Evolutionary conservation across 2,329 filamentous ascomycete species (phyloP), one percentile per base, ranked within the genome.

Genomic region (Fusarium sp.): DNA sequence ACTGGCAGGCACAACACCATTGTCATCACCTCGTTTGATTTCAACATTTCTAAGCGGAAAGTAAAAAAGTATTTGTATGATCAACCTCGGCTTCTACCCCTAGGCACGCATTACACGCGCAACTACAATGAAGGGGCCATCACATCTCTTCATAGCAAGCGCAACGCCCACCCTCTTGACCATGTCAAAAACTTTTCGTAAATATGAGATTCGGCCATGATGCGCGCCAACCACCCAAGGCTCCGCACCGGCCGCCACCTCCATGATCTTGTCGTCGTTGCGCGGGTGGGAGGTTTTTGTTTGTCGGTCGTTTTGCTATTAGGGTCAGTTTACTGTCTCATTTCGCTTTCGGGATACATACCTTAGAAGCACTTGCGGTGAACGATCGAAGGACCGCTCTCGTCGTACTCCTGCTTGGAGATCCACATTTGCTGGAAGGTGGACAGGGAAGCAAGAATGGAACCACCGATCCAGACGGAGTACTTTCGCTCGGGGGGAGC

Each of bases 371-470:
- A 98, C 95, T 98, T 98, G 93, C 95, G 94, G 94, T 98, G 96
- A 83, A 98, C 96, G 85, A 98, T 98, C 84, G 95, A 98, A 82
- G 96, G 97, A 89, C 96, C 96, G 87, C 93, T 97, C 95, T 98
- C 97, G 90, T 99, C 97, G 93, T 98, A 98, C 91, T 98, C 96
- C 90, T 99, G 97, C 95, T 99, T 99, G 83, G 97, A 99, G 93
- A 99, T 98, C 97, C 97, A 99, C 97, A 99, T 99, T 90, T 99
- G 97, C 92, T 99, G 97, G 96, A 99, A 99, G 88, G 97, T 99
- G 81, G 97, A 99, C 83, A 99, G 94, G 78, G 97, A 99, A 82
- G 97, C 97, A 84, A 99, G 90, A 89, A 99, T 99, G 87, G 97
- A 99, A 92, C 97, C 97, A 97, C 97, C 97, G 87, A 99, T 99